Evolutionary conservation across 305 asterid species (phyloP).

Genomic region (Fraxinus velutina): DNA sequence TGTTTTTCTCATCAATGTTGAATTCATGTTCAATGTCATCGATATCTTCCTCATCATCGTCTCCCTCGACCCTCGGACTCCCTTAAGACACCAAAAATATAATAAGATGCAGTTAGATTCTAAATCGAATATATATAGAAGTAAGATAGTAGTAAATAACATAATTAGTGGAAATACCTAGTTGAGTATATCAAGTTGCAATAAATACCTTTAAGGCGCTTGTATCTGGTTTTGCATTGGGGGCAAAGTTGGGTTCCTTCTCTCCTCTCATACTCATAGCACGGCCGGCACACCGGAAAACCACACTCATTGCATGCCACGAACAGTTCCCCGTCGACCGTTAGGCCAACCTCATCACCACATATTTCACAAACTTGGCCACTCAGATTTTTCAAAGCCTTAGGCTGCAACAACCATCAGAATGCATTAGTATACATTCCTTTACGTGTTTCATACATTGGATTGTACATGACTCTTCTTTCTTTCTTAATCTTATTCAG

Average conservation of each 20-base stretch:
- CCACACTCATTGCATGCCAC: constrained; percentile 98
- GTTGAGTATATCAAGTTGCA: not conserved
- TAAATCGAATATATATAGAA: not conserved
- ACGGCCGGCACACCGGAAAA: constrained; percentile 91
- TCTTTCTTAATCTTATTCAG: not conserved
- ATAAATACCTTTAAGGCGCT: constrained; percentile 71
- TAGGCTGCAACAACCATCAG: constrained; percentile 56
- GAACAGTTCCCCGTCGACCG: constrained; percentile 84
- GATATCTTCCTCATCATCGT: constrained; percentile 92
- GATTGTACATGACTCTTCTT: not conserved
- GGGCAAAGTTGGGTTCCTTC: constrained; percentile 95
- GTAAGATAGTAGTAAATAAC: not conserved
- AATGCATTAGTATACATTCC: not conserved
- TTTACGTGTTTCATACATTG: not conserved
- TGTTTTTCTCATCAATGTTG: constrained; percentile 68
- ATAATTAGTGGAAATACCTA: not conserved
- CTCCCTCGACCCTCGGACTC: constrained; percentile 96
- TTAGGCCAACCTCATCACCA: constrained; percentile 81
- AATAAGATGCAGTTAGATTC: not conserved
- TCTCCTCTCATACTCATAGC: constrained; percentile 95
- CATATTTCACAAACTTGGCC: constrained; percentile 98
- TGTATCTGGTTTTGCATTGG: constrained; percentile 94
- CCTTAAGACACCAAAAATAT: constrained; percentile 41
- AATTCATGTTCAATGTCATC: constrained; percentile 96
- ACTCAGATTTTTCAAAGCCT: constrained; percentile 77